Percentiles rank a stretch among this genome's conserved stretches.
phyloP scores from a whole-genome alignment of 306 rosid genomes.

The Cucurbita moschata region DNA sequence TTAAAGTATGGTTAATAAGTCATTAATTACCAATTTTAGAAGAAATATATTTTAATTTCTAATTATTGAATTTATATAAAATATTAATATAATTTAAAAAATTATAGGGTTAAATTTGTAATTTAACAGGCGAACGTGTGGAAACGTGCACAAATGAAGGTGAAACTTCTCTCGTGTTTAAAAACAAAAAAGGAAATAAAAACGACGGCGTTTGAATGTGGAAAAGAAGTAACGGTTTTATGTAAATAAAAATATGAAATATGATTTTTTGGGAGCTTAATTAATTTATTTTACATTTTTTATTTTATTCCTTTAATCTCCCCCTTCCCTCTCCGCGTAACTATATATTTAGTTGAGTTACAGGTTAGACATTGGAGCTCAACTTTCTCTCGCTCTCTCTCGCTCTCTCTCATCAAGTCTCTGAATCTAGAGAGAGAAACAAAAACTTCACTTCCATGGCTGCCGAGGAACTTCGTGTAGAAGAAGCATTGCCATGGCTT shows the following conservation, averaged over 20 bases:
- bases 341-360: slow-evolving; percentile 34
- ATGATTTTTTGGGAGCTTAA: no score
- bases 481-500: slow-evolving; percentile 51
- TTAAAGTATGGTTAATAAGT: no score
- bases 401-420: slow-evolving; percentile 3
- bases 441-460: slow-evolving; percentile 25
- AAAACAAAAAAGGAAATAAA: no score
- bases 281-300: no score
- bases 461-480: slow-evolving; percentile 27
- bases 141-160: neutral
- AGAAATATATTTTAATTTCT: no score
- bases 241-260: neutral
- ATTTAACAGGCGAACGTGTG: no score
- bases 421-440: neutral
- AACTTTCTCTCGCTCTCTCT: slow-evolving; percentile 7
- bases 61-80: no score
- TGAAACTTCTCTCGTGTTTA: neutral
- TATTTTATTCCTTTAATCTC: neutral
- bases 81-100: no score
- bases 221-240: no score
- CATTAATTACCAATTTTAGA: no score
- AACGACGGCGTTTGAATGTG: neutral
- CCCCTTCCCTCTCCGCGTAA: slow-evolving; percentile 9
- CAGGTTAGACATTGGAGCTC: slow-evolving; percentile 53
- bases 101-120: no score